phyloP scores from a whole-genome alignment of 2,329 filamentous ascomycete genomes.

The Arthrobotrys iridis region DNA sequence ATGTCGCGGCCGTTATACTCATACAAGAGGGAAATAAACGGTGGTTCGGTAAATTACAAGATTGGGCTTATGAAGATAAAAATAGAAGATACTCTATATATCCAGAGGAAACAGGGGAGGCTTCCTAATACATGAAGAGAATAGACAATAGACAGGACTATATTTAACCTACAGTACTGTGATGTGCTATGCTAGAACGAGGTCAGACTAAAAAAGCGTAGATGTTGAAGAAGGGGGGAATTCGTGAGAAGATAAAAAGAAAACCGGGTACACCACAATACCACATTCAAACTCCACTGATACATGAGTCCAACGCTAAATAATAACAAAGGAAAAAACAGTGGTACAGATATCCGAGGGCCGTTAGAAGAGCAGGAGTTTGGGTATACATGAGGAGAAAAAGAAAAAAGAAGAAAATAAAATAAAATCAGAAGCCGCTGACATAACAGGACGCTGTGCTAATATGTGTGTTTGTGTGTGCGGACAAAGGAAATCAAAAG shows the following conservation, averaged over 20 bases:
- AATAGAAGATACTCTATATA: constrained; percentile 6
- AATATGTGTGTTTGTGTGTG: constrained; percentile 5
- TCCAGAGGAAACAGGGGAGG: not conserved
- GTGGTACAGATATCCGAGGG: constrained; percentile 1
- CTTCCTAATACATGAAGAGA: constrained; percentile 6
- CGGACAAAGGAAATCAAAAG: constrained; percentile 11
- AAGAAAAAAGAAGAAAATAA: not conserved
- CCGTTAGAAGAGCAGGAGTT: constrained; percentile 3
- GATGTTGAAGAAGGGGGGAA: not conserved
- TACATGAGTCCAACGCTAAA: constrained; percentile 43
- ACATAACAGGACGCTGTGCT: not conserved
- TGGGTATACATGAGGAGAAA: constrained; percentile 17
- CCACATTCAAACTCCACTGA: constrained; percentile 35
- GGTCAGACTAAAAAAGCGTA: not conserved
- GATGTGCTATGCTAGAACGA: constrained; percentile 8
- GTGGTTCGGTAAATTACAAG: constrained; percentile 10
- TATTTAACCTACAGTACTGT: constrained; percentile 3
- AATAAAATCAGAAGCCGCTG: not conserved
- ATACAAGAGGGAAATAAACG: not conserved
- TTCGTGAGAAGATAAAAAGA: not conserved
- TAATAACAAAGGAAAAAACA: not conserved
- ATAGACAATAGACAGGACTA: not conserved
- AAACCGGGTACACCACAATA: constrained; percentile 12
- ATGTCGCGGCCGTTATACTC: constrained; percentile 15
- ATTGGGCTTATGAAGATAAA: constrained; percentile 7